phyloP scores from a whole-genome alignment of 768 basidiomycete genomes.

The Roridomyces roridus region DNA sequence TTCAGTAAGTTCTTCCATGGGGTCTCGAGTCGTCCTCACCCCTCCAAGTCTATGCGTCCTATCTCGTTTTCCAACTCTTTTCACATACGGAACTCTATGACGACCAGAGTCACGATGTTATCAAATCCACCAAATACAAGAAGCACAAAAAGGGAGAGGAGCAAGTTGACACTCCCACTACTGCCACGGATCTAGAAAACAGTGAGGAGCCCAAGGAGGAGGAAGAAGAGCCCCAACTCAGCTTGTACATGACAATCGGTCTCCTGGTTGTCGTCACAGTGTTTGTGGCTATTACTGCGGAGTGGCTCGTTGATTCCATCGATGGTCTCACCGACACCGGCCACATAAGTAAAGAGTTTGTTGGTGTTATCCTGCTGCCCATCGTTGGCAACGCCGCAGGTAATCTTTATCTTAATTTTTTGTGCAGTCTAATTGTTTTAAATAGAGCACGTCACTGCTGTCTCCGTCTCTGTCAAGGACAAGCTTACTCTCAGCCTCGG shows the following conservation, averaged over 20 bases:
- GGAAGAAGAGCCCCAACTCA: constrained; percentile 60
- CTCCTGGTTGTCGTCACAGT: constrained; percentile 68
- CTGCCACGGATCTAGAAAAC: constrained; percentile 8
- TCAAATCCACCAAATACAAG: constrained; percentile 42
- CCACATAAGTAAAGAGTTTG: constrained; percentile 76
- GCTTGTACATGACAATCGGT: constrained; percentile 54
- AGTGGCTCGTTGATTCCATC: constrained; percentile 84
- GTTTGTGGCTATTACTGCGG: constrained; percentile 69
- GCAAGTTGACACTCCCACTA: constrained; percentile 26
- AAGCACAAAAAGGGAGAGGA: constrained; percentile 31
- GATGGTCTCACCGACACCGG: constrained; percentile 66
- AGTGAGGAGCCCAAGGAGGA: constrained; percentile 41
- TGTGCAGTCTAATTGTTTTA: constrained; percentile 14
- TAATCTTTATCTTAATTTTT: constrained; percentile 23
- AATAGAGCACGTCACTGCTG: constrained; percentile 87
- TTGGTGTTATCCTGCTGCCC: constrained; percentile 85
- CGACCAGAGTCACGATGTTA: constrained; percentile 46
- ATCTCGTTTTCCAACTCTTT: constrained; percentile 80
- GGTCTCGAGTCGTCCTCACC: constrained; percentile 41
- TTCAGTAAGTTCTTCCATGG: constrained; percentile 61
- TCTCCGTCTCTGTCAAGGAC: constrained; percentile 89
- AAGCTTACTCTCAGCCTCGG: constrained; percentile 87
- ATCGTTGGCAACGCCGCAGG: constrained; percentile 91
- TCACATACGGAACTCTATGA: constrained; percentile 77
- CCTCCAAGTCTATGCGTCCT: constrained; percentile 72